A percentile compares a stretch with the other conserved stretches of the same genome.
phyloP scores from a whole-genome alignment of 495 filamentous ascomycete genomes.

The Echria macrotheca region DNA sequence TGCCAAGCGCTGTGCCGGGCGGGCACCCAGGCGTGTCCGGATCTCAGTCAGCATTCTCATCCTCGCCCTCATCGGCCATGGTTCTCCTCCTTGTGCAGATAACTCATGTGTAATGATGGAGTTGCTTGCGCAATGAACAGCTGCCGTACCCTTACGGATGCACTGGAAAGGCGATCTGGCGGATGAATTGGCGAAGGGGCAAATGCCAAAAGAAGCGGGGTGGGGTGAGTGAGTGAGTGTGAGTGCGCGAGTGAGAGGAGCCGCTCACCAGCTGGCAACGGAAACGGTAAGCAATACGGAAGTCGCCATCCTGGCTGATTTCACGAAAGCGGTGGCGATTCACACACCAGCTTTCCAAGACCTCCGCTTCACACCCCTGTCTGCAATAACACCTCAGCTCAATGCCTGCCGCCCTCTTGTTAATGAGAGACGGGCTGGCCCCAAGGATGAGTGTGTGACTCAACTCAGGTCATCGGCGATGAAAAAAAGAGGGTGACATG shows the following conservation, averaged over 20 bases:
- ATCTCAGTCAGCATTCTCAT: slow-evolving; percentile 8
- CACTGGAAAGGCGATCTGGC: too few relatives aligned
- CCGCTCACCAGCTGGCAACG: neutral
- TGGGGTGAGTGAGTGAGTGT: too few relatives aligned
- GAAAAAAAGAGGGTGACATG: neutral
- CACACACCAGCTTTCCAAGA: neutral
- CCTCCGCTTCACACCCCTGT: slow-evolving; percentile 2
- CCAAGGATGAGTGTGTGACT: slow-evolving; percentile 7
- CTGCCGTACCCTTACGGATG: too few relatives aligned
- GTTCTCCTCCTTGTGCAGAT: too few relatives aligned
- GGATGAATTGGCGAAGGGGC: too few relatives aligned
- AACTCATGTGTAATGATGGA: too few relatives aligned
- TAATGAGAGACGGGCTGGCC: slow-evolving; percentile 10
- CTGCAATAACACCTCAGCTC: slow-evolving; percentile 12
- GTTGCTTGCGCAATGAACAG: too few relatives aligned
- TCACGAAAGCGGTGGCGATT: slow-evolving; percentile 5
- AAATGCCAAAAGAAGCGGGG: too few relatives aligned
- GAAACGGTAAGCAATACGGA: slow-evolving; percentile 5
- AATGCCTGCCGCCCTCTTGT: slow-evolving; percentile 4
- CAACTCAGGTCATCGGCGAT: slow-evolving; percentile 10
- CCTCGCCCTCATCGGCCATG: too few relatives aligned
- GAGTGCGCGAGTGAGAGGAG: too few relatives aligned
- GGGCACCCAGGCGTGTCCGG: neutral
- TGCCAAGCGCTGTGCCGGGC: neutral
- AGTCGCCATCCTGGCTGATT: neutral